phyloP scores from a whole-genome alignment of 306 rosid genomes.

The Alnus glutinosa region DNA sequence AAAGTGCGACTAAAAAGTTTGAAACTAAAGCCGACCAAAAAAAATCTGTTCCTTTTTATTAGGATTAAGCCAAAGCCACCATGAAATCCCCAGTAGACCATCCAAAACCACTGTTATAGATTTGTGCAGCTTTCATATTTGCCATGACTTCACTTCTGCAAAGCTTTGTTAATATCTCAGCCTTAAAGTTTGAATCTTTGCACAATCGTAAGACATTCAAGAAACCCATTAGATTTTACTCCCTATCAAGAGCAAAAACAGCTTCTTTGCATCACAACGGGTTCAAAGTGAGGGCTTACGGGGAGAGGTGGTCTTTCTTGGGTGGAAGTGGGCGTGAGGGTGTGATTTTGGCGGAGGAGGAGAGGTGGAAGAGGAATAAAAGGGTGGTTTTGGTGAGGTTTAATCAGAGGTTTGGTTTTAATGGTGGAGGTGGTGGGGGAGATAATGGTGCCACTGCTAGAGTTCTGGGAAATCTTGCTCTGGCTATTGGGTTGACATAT shows the following conservation, averaged over 20 bases:
- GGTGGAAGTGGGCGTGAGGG: conserved; percentile 32
- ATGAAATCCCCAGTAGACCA: conserved; percentile 15
- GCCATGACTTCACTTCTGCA: conserved; percentile 54
- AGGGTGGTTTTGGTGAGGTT: conserved; percentile 64
- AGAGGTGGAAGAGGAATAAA: conserved; percentile 39
- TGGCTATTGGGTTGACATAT: conserved; percentile 88
- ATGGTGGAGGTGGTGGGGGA: conserved; percentile 72
- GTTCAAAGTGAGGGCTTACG: conserved; percentile 40
- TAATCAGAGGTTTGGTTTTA: conserved; percentile 78
- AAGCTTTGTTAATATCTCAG: conserved; percentile 45
- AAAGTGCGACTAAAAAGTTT: not conserved
- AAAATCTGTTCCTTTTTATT: not conserved
- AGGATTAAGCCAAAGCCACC: not conserved
- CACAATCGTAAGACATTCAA: conserved; percentile 26
- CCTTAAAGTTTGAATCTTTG: conserved; percentile 37
- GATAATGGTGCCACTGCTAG: conserved; percentile 74
- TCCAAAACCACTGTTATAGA: conserved; percentile 16
- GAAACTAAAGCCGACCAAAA: not conserved
- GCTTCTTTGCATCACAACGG: conserved; percentile 36
- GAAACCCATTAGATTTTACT: conserved; percentile 43
- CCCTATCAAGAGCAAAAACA: conserved; percentile 35
- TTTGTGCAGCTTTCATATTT: conserved; percentile 18
- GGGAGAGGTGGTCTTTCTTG: conserved; percentile 33
- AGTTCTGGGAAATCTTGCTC: conserved; percentile 74
- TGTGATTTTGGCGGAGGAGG: conserved; percentile 44